Evolutionary conservation across 1,284 basidiomycete species (phyloP), one percentile per base, ranked within the genome.

Genomic region (Austroboletus novae-zelandiae): DNA sequence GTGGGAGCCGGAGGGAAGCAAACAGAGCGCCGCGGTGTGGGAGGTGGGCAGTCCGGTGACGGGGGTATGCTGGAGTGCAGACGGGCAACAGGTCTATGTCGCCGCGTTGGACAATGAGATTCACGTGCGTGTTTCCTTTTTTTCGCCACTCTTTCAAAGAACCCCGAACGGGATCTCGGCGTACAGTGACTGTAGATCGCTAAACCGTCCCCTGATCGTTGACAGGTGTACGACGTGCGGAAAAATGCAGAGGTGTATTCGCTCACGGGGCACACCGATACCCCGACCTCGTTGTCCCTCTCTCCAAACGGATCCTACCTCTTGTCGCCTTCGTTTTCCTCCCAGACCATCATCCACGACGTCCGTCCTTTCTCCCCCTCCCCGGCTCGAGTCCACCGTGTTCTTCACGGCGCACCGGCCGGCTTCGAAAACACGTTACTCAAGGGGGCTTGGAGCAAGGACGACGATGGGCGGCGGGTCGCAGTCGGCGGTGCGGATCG

Each of bases 81-180:
- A 97, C 62, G 94, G 91, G 0, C 79, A 89, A 55, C 88, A 83
- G 56, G 77, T 94, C 50, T 97, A 91, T 59, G 82, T 91, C n/a
- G 92, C 87, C 9, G 93, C 90, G 8, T 70, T 98, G 60, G 94
- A 97, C 70, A 98, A 98, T 59, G 91, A 92, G 67, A 86, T 97
- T 56, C 92, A 96, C 67, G 94, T 94, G 65, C 56, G 87, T 76
- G 7, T 29, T 29, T 39, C 6, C 30, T 23, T 3, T 5, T 18
- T 18, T 39, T 49, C 27, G 20, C 20, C 20, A 5, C 20, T 23
- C 20, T 23, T 23, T 23, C 20, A 23, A 23, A 23, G 20, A 5
- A 23, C 20, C 20, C 20, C 20, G 5, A 23, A 0, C 20, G 20
- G 20, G 20, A 23, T 23, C 20, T 23, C 5, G 3, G 20, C 20